Evolutionary conservation across 129 eudicot genomes (phyloP).

Genomic region (Pittosporum tobira): DNA sequence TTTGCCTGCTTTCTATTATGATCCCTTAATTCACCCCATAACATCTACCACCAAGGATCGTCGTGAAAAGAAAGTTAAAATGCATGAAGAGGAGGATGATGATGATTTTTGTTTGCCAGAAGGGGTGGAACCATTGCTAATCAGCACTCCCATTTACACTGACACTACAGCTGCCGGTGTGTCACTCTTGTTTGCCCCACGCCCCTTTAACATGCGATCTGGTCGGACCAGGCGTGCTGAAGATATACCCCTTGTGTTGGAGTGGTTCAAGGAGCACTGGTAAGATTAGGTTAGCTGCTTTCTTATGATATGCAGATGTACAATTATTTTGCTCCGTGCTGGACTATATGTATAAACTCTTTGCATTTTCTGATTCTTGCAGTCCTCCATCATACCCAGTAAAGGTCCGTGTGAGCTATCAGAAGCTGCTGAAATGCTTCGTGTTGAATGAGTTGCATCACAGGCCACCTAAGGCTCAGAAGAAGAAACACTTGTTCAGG

Average conservation of each 20-base stretch:
- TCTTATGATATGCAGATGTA: too few species aligned
- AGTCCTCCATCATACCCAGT: constrained; percentile 97
- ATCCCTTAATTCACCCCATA: constrained; percentile 90
- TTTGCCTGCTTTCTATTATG: constrained; percentile 92
- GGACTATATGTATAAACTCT: too few species aligned
- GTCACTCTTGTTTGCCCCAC: constrained; percentile 88
- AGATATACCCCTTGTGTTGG: constrained; percentile 97
- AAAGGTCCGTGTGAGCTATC: constrained; percentile 97
- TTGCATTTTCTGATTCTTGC: too few species aligned
- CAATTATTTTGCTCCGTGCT: too few species aligned
- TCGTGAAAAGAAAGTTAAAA: constrained; percentile 66
- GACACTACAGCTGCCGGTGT: constrained; percentile 99
- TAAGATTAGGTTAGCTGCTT: too few species aligned
- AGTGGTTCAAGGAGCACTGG: constrained; percentile 99
- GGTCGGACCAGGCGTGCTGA: constrained; percentile 99
- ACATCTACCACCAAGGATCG: constrained; percentile 57
- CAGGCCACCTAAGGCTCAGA: constrained; percentile 98
- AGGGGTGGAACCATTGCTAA: constrained; percentile 80
- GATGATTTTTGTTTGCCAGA: constrained; percentile 88
- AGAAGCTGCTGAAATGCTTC: constrained; percentile 87
- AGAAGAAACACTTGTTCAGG: constrained; percentile 91
- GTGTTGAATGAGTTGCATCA: constrained; percentile 97
- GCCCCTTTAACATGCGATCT: constrained; percentile 98
- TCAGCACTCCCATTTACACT: constrained; percentile 69
- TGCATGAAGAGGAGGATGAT: constrained; percentile 70